Conservation (phyloP, 371 early-diverging fungal genomes). For the Actinomucor elegans region DNA sequence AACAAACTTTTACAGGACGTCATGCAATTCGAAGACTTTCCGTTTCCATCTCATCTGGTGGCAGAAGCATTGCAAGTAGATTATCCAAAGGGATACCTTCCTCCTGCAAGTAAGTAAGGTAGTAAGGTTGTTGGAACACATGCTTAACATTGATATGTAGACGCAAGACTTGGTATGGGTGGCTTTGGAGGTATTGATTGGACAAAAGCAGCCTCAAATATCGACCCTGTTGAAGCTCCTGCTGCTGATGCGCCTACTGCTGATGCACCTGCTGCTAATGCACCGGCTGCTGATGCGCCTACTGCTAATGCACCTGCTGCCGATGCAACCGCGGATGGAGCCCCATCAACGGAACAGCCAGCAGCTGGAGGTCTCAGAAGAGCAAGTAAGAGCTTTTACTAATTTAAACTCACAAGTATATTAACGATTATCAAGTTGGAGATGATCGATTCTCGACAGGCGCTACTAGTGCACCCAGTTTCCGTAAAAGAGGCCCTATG, state of each 20-base stretch:
- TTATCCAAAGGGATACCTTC: conserved; percentile 18
- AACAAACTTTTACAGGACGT: conserved; percentile 21
- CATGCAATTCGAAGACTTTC: conserved; percentile 17
- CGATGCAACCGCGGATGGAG: too few species aligned
- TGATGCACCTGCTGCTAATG: too few species aligned
- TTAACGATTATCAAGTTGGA: conserved; percentile 22
- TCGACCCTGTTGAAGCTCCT: not conserved
- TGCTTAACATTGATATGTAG: conserved; percentile 1
- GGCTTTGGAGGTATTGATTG: conserved; percentile 28
- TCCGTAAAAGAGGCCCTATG: conserved; percentile 18
- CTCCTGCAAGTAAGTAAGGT: conserved; percentile 24
- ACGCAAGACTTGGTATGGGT: conserved; percentile 31
- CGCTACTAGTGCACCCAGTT: conserved; percentile 18
- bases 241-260: not conserved
- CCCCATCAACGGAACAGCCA: too few species aligned
- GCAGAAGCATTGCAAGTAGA: conserved; percentile 27
- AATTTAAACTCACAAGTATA: not conserved
- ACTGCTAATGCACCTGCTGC: too few species aligned
- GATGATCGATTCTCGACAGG: conserved; percentile 30
- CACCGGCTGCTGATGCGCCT: too few species aligned
- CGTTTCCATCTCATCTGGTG: conserved; percentile 22
- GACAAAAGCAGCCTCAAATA: conserved; percentile 8
- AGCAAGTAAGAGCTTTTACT: not conserved
- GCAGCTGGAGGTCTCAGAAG: too few species aligned
- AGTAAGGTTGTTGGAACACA: not conserved